Percentiles rank a stretch among this genome's conserved stretches.
Conservation (phyloP, 2,329 filamentous ascomycete species). For the Cladophialophora chaetospira region DNA sequence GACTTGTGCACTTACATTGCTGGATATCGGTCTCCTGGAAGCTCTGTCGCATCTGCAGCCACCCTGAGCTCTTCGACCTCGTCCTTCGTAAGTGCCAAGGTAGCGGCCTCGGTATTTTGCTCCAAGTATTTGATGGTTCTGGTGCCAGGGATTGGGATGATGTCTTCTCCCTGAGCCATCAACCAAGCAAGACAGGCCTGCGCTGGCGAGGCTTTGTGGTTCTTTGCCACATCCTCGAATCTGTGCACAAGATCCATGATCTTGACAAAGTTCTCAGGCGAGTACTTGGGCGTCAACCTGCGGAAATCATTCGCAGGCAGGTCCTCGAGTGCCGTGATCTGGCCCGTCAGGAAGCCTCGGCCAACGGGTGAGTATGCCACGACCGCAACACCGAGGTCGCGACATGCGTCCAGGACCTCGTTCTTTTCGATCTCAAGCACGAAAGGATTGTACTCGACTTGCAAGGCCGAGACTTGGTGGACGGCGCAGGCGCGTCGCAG, state of each 20-base stretch:
- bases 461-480: conserved; percentile 51
- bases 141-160: conserved; percentile 62
- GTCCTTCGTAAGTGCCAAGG: not conserved
- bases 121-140: conserved; percentile 51
- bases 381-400: conserved; percentile 66
- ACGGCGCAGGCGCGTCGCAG: conserved; percentile 51
- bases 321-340: conserved; percentile 56
- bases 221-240: conserved; percentile 57
- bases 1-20: not conserved
- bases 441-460: conserved; percentile 55
- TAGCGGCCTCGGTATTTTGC: conserved; percentile 40
- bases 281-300: conserved; percentile 59
- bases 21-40: not conserved
- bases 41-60: not conserved
- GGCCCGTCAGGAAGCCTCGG: conserved; percentile 57
- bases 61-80: not conserved
- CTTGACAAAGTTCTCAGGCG: conserved; percentile 62
- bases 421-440: conserved; percentile 48
- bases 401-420: conserved; percentile 47
- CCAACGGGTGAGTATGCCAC: conserved; percentile 74
- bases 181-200: conserved; percentile 65
- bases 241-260: conserved; percentile 65
- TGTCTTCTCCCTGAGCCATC: conserved; percentile 46
- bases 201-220: conserved; percentile 55
- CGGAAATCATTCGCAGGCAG: conserved; percentile 54